Base-by-base conservation (phyloP, 2,329 filamentous ascomycete genomes). In the Ramularia collo-cygni region DNA sequence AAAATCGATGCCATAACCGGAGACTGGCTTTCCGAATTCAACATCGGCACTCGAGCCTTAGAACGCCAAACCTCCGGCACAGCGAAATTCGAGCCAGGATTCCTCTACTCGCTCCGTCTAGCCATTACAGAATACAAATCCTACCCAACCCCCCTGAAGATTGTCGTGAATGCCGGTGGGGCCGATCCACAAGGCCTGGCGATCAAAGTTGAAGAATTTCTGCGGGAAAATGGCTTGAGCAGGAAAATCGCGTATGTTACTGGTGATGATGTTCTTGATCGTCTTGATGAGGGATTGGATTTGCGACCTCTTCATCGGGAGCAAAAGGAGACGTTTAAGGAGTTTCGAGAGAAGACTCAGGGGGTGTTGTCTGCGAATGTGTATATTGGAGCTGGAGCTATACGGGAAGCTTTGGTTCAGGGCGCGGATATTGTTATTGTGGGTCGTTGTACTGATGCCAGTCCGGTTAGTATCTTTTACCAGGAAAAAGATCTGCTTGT, bases 121-220 rank as follows among this genome's bases (percentile, higher is more conserved):
- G 3, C 52, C 70, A 1, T 58, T 72, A 48, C 54, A 62, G 2
- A 54, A 68, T 35, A 72, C 72, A 41, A n/a, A n/a, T n/a, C n/a
- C n/a, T n/a, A n/a, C n/a, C n/a, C n/a, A n/a, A n/a, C n/a, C n/a
- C 54, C 62, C 0, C 76, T 77, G 57, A 74, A 74, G 43, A 60
- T 77, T n/a, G 60, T 76, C 24, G 61, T 75, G 38, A 76, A 78
- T 43, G 75, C 74, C 2, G 75, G 75, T 0, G 70, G 66, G 2
- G 61, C 74, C 13, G 73, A 77, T 40, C 74, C 75, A 0, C 65
- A 64, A 44, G 75, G 69, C 0, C 51, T 79, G 9, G 73, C 75
- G 1, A 51, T 69, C 38, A 67, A 69, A 50, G 58, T 65, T 0
- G 51, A 64, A 12, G 52, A 63, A 18, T 42, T 72, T 19, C 45